Evolutionary conservation across 805 yeast genomes (phyloP).

Genomic region (Candida verbasci): DNA sequence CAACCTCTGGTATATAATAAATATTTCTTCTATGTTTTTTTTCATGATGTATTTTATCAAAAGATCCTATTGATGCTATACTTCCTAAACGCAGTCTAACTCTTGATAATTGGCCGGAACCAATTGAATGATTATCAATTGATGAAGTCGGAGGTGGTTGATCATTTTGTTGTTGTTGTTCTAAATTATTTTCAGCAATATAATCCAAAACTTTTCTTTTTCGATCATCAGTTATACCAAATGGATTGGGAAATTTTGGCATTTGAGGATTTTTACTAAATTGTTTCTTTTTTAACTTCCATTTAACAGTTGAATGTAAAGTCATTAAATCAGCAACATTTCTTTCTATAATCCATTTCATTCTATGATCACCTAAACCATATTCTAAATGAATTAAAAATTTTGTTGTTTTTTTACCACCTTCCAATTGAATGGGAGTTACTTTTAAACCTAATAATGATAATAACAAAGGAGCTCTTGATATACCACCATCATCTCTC

Average conservation of each 20-base stretch:
- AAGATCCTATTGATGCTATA: constrained; percentile 18
- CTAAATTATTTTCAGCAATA: not conserved
- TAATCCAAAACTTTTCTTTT: not conserved
- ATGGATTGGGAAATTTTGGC: constrained; percentile 44
- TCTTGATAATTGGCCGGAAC: constrained; percentile 7
- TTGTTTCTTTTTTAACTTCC: constrained; percentile 35
- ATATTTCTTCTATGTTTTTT: constrained; percentile 28
- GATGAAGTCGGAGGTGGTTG: not conserved
- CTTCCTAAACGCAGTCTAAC: constrained; percentile 28
- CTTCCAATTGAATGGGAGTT: constrained; percentile 42
- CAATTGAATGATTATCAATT: constrained; percentile 17
- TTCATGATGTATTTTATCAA: constrained; percentile 15
- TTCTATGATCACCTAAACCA: constrained; percentile 75
- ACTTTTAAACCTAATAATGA: constrained; percentile 68
- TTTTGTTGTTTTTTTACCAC: constrained; percentile 37
- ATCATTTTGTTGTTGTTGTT: not conserved
- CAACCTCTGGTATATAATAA: constrained; percentile 46
- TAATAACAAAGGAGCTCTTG: constrained; percentile 78
- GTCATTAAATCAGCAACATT: constrained; percentile 67
- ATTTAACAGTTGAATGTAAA: constrained; percentile 65
- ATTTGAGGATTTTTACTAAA: constrained; percentile 32
- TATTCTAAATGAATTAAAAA: constrained; percentile 79
- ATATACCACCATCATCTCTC: constrained; percentile 69
- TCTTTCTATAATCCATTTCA: constrained; percentile 77
- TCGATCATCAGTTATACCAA: constrained; percentile 9